These are phyloP conservation scores for Ceratocystis cubensis DNA, from an alignment of 2,329 filamentous ascomycete species.

Conservation along the genomic window DNA sequence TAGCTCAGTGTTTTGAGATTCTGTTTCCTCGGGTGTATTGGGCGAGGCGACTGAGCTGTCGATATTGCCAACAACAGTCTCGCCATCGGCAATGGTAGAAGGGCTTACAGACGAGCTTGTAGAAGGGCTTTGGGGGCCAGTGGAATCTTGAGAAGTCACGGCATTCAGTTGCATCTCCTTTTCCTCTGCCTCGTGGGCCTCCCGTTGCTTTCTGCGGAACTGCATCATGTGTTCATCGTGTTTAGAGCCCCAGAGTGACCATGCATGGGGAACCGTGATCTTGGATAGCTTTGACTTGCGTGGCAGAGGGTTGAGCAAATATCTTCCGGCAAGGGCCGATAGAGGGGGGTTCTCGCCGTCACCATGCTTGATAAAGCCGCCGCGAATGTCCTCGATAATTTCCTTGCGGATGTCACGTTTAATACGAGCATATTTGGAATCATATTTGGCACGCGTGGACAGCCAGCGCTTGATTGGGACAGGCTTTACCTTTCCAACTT, in stretches of 20 bases:
- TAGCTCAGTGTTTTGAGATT: neutral
- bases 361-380: constrained; percentile 58
- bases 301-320: constrained; percentile 31
- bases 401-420: constrained; percentile 62
- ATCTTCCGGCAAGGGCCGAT: constrained; percentile 64
- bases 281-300: constrained; percentile 20
- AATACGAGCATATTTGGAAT: constrained; percentile 55
- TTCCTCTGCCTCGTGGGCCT: constrained; percentile 25
- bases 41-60: neutral
- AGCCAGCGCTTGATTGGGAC: constrained; percentile 77
- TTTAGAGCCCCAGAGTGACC: constrained; percentile 79
- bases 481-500: constrained; percentile 69
- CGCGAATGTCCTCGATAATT: constrained; percentile 57
- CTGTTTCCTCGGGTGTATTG: neutral
- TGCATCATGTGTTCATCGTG: constrained; percentile 67
- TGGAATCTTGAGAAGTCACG: neutral
- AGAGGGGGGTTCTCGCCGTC: constrained; percentile 68
- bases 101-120: neutral
- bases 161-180: neutral
- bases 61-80: neutral
- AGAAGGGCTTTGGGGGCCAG: neutral
- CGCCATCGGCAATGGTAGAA: neutral
- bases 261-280: constrained; percentile 29
- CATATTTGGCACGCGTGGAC: constrained; percentile 57
- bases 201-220: constrained; percentile 41